Conservation (phyloP, 495 filamentous ascomycete genomes). For the Penicillium waksmanii region DNA sequence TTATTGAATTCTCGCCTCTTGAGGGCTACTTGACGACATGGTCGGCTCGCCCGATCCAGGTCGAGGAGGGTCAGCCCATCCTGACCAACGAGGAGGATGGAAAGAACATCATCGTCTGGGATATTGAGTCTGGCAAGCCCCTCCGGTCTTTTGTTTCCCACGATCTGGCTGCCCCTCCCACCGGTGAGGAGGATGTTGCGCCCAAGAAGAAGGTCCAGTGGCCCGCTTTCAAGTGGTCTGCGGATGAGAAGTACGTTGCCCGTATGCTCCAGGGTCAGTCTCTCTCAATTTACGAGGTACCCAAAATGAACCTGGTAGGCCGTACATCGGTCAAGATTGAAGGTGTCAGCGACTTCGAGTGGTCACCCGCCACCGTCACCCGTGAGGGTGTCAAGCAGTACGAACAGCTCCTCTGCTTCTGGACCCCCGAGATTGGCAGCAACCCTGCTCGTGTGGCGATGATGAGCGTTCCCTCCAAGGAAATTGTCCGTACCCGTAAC, state of each 20-base stretch:
- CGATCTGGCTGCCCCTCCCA: conserved; percentile 65
- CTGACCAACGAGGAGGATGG: conserved; percentile 91
- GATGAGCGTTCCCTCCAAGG: conserved; percentile 94
- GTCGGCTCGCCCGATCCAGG: conserved; percentile 88
- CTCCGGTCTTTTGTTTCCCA: conserved; percentile 90
- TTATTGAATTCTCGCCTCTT: conserved; percentile 91
- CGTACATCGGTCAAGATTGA: conserved; percentile 93
- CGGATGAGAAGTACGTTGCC: conserved; percentile 96
- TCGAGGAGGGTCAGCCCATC: conserved; percentile 79
- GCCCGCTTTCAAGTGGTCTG: conserved; percentile 99
- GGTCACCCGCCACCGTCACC: conserved; percentile 80
- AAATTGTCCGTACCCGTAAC: conserved; percentile 90
- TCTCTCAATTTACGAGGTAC: conserved; percentile 93
- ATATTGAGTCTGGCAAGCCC: conserved; percentile 86
- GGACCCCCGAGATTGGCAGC: conserved; percentile 97
- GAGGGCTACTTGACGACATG: conserved; percentile 96
- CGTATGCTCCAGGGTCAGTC: conserved; percentile 84
- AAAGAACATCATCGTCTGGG: conserved; percentile 99
- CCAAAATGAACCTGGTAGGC: conserved; percentile 86
- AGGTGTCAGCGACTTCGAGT: conserved; percentile 96
- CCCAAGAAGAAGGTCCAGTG: conserved; percentile 92
- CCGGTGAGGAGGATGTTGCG: conserved; percentile 63
- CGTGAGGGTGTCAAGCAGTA: conserved; percentile 83
- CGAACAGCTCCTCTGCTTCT: conserved; percentile 96
- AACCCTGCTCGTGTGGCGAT: conserved; percentile 96